phyloP scores from a whole-genome alignment of 2,329 filamentous ascomycete genomes.

The Hymenotorrendiella dingleyae region DNA sequence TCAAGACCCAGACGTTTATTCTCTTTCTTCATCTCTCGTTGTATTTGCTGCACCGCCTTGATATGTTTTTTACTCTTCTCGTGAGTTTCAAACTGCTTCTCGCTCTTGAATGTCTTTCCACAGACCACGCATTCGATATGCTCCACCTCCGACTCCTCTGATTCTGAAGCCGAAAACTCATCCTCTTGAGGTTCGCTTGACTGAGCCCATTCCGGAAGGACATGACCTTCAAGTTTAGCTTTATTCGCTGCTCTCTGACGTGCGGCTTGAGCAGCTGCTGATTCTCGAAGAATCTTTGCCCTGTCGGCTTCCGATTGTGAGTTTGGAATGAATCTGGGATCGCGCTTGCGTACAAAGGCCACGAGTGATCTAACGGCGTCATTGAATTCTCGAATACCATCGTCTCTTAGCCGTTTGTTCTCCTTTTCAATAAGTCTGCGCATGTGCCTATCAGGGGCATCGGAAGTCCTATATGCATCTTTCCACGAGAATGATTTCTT shows the following conservation, averaged over 20 bases:
- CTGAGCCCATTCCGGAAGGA: conserved; percentile 73
- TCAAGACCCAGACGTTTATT: conserved; percentile 55
- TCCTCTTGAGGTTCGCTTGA: conserved; percentile 46
- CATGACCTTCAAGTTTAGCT: conserved; percentile 59
- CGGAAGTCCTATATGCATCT: conserved; percentile 74
- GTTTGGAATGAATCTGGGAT: conserved; percentile 76
- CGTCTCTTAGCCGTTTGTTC: conserved; percentile 78
- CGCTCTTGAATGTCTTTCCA: conserved; percentile 77
- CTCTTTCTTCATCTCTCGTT: conserved; percentile 77
- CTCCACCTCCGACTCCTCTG: conserved; percentile 49
- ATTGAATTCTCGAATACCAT: conserved; percentile 82
- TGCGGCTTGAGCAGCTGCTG: conserved; percentile 77
- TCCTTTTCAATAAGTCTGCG: conserved; percentile 91
- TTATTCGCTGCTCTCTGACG: conserved; percentile 75
- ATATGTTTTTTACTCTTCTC: conserved; percentile 95
- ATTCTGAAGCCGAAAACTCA: conserved; percentile 46
- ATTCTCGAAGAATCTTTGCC: conserved; percentile 69
- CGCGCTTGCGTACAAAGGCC: conserved; percentile 82
- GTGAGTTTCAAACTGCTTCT: conserved; percentile 85
- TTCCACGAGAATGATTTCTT: conserved; percentile 85
- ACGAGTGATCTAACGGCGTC: conserved; percentile 84
- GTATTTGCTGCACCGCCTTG: conserved; percentile 76
- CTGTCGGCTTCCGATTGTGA: conserved; percentile 74
- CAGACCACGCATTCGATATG: conserved; percentile 73
- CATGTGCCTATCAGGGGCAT: conserved; percentile 79